A percentile compares a stretch with the other conserved stretches of the same genome.
These are phyloP conservation scores for Cnidoscolus chayamansa DNA, from an alignment of 441 rosid genomes.

Conservation along the genomic window DNA sequence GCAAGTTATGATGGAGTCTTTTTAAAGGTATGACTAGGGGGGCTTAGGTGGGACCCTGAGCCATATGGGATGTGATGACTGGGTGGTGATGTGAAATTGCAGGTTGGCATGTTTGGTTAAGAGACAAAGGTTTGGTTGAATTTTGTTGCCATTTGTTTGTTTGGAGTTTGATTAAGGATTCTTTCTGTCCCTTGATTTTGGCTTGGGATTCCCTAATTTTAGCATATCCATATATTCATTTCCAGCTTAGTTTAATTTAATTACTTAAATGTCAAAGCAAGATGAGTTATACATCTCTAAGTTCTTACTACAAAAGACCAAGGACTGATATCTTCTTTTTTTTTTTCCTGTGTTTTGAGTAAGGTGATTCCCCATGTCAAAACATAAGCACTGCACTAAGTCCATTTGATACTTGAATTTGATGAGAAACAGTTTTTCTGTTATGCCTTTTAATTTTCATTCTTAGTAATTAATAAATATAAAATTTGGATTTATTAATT, in stretches of 20 bases:
- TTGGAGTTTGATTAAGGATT: conserved; percentile 19
- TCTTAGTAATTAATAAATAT: too few species aligned
- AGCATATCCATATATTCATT: neutral
- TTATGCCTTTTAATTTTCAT: too few species aligned
- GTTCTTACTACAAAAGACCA: too few species aligned
- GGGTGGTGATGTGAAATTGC: conserved; percentile 28
- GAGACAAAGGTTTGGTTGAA: conserved; percentile 28
- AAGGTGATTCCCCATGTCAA: too few species aligned
- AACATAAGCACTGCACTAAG: too few species aligned
- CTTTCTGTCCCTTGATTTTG: conserved; percentile 27
- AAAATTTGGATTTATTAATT: too few species aligned
- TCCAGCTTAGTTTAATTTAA: neutral
- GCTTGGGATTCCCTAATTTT: conserved; percentile 18
- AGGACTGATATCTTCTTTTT: too few species aligned
- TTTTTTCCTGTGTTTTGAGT: too few species aligned
- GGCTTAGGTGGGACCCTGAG: conserved; percentile 20
- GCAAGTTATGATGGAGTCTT: conserved; percentile 31
- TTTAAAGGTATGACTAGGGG: conserved; percentile 24
- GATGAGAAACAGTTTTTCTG: too few species aligned
- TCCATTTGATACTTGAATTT: too few species aligned
- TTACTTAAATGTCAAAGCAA: neutral
- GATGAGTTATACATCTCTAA: too few species aligned
- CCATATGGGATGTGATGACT: conserved; percentile 26
- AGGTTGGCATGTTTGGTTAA: conserved; percentile 37
- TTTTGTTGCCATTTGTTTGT: conserved; percentile 31